Base-by-base conservation (phyloP, 208 protist genomes). In the Angomonas ambiguus region DNA sequence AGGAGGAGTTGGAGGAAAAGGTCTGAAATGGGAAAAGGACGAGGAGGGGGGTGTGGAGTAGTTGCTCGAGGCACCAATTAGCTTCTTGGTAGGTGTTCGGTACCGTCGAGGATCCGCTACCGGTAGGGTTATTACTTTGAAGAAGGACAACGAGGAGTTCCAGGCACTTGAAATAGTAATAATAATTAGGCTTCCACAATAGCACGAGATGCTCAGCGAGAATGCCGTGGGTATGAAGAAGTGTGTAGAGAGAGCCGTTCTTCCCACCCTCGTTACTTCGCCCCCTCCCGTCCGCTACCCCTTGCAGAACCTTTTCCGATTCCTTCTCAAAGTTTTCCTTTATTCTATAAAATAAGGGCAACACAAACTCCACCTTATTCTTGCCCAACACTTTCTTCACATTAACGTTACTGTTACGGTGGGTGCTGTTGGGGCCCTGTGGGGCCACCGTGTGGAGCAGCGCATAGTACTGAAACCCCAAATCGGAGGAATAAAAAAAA, bases 81-180 rank as follows among this genome's bases (percentile, higher is more conserved):
- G 45, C 45, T 20, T 53, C 45, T 24, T 22, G 2, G 22, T 45
- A 62, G 51, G 51, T 58, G 51, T 18, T 55, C 11, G 49, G 49
- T 4, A 20, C 4, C 49, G 49, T 27, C 20, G 49, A 20, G 5
- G 6, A 5, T 27, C 6, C 53, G 34, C 27, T 30, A n/a, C 13
- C n/a, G 18, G 5, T 59, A 59, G 6, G 28, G 25, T 35, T 59
- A 59, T 59, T 59, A 35, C 25, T 59, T 41, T 92, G 75, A 24
- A 93, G 64, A 11, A 92, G 30, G 18, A 64, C 67, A 10, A 85
- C 72, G 13, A 93, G 64, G 20, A 85, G 49, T 67, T 95, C 90
- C 49, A 82, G 58, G 61, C 85, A 92, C 1, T 61, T 64, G 51
- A 79, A 91, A 80, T 81, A 93, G 20, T 74, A 76, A 48, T 89